Percentiles rank a stretch among this genome's conserved stretches.
phyloP scores from a whole-genome alignment of 345 rosid genomes.

The Raphanus sativus region DNA sequence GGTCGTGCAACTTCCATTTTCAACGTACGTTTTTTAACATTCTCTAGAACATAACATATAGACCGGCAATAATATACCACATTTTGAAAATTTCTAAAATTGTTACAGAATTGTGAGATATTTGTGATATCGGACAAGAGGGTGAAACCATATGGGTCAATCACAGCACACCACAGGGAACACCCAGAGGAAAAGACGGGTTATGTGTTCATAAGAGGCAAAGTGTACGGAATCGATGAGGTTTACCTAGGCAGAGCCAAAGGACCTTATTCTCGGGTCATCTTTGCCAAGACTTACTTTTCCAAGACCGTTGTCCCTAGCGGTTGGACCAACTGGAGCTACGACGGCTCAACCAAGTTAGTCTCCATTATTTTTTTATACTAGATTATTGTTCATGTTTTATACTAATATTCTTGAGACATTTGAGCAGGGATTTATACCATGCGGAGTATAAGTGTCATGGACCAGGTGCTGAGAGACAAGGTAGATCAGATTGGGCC shows the following conservation, averaged over 20 bases:
- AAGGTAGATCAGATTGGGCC: conserved; percentile 54
- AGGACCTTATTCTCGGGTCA: conserved; percentile 68
- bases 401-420: conserved; percentile 8
- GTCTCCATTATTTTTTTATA: conserved; percentile 7
- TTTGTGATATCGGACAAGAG: conserved; percentile 78
- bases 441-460: conserved; percentile 69
- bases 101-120: conserved; percentile 60
- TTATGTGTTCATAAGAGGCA: conserved; percentile 66
- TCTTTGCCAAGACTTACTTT: conserved; percentile 65
- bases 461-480: conserved; percentile 73
- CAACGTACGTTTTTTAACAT: conserved; percentile 40
- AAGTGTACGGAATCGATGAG: conserved; percentile 64
- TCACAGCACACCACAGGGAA: conserved; percentile 78
- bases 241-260: conserved; percentile 76
- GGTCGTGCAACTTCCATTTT: conserved; percentile 83
- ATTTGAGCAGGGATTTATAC: conserved; percentile 48
- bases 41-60: background rate
- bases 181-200: conserved; percentile 52
- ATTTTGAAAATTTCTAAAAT: background rate
- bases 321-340: conserved; percentile 95
- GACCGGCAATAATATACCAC: background rate
- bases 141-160: conserved; percentile 66
- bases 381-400: background rate
- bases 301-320: conserved; percentile 64
- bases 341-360: conserved; percentile 56